Evolutionary conservation across 306 rosid species (phyloP).

Genomic region (Vachellia pachyceras): DNA sequence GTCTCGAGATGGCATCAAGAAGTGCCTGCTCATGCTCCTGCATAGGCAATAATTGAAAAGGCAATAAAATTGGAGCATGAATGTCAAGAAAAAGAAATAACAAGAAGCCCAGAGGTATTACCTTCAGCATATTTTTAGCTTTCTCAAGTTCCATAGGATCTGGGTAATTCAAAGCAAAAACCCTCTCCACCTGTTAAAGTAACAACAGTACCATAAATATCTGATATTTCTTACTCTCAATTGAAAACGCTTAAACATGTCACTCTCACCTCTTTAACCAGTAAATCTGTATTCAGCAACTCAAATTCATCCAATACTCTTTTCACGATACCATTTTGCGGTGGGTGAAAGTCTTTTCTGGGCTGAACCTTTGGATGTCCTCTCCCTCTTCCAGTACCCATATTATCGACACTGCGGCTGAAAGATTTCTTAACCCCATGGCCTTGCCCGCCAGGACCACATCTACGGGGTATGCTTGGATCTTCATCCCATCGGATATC

Average conservation of each 20-base stretch:
- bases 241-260: constrained; percentile 25
- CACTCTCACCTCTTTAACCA: constrained; percentile 88
- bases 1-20: constrained; percentile 59
- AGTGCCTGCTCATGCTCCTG: constrained; percentile 69
- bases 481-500: constrained; percentile 92
- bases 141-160: constrained; percentile 64
- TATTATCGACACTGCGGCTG: constrained; percentile 48
- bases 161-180: constrained; percentile 54
- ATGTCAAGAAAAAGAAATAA: not conserved
- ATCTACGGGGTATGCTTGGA: constrained; percentile 54
- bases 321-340: constrained; percentile 83
- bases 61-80: not conserved
- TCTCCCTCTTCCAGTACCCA: constrained; percentile 76
- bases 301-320: constrained; percentile 73
- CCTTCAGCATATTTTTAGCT: constrained; percentile 60
- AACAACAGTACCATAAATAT: constrained; percentile 19
- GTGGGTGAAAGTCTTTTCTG: constrained; percentile 58
- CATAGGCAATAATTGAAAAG: constrained; percentile 7
- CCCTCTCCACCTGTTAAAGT: constrained; percentile 58
- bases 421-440: constrained; percentile 63
- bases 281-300: constrained; percentile 74
- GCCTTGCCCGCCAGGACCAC: constrained; percentile 58
- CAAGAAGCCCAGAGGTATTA: constrained; percentile 27
- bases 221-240: not conserved
- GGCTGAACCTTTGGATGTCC: constrained; percentile 60